A percentile compares a stretch with the other conserved stretches of the same genome.
These are phyloP conservation scores for Metschnikowia matae DNA, from an alignment of 805 yeast species.

Conservation along the genomic window DNA sequence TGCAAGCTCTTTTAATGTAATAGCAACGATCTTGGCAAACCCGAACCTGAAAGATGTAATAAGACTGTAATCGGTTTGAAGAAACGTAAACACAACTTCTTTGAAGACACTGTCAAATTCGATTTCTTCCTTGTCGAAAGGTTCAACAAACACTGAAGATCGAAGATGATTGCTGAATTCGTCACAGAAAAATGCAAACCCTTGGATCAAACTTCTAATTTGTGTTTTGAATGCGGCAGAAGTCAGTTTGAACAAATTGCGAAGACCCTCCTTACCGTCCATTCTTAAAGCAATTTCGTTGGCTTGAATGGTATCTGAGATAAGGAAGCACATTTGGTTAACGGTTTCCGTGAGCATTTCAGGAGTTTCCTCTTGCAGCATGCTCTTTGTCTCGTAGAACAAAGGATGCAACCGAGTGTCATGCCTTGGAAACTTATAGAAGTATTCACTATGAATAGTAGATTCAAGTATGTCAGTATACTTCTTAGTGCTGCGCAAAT, in stretches of 20 bases:
- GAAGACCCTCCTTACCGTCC: conserved; percentile 29
- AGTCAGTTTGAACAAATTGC: conserved; percentile 23
- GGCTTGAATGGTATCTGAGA: conserved; percentile 51
- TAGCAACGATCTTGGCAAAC: conserved; percentile 25
- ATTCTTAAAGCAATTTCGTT: conserved; percentile 56
- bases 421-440: not conserved
- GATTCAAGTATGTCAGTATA: not conserved
- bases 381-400: not conserved
- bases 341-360: not conserved
- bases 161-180: conserved; percentile 10
- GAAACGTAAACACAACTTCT: conserved; percentile 37
- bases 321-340: conserved; percentile 2
- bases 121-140: conserved; percentile 21
- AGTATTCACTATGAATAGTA: not conserved
- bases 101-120: conserved; percentile 31
- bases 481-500: not conserved
- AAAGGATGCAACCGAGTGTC: not conserved
- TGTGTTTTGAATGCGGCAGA: conserved; percentile 29
- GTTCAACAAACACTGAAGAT: conserved; percentile 18
- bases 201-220: conserved; percentile 42
- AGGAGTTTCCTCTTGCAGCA: not conserved
- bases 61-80: conserved; percentile 45
- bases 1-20: conserved; percentile 21
- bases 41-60: conserved; percentile 32
- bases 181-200: conserved; percentile 1